Base-by-base conservation (phyloP, 768 basidiomycete species). In the Cystofilobasidium ferigula region DNA sequence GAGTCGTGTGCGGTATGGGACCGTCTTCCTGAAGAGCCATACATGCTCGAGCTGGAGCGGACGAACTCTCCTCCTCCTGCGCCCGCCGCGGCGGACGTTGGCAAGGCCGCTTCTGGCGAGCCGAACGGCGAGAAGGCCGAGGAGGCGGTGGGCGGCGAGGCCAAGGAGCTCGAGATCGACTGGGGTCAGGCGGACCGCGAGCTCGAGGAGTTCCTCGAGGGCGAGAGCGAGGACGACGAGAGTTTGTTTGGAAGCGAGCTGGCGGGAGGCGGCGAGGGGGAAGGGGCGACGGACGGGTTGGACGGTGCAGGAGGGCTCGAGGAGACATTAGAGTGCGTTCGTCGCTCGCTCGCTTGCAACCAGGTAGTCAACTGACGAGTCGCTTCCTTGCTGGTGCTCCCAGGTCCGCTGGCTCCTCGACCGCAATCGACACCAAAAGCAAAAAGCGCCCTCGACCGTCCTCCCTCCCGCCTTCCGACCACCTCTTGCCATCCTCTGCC, bases 131-230 rank as follows among this genome's bases (percentile, higher is more conserved):
- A 74, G 34, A 71, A 66, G 26, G 71, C 70, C 2, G 60, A 73
- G 70, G 87, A 88, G 72, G 83, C 86, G 67, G 92, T 93, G 72
- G 85, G 92, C 40, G 88, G 90, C 69, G 89, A 85, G 48, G 57
- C 69, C 8, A 70, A 70, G 61, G 51, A 54, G 20, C 28, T 4
- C 9, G 74, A 72, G n/a, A 61, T 73, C 42, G 74, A 75, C 60
- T 72, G 73, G 30, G 73, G 72, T 40, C 72, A 73, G 58, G 73
- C 73, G 57, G 64, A 69, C 54, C 64, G 72, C n/a, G 73, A 73
- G 34, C 67, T 75, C 28, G 71, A 71, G 38, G 70, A 65, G 26
- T 74, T 71, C 60, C 70, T 72, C 32, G 72, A 75, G 62, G 70
- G 72, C 22, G 67, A 62, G 20, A 64, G 67, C 13, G 48, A 62